Base-by-base conservation (phyloP, 352 stramenopile genomes). In the Paralagenidium karlingii region DNA sequence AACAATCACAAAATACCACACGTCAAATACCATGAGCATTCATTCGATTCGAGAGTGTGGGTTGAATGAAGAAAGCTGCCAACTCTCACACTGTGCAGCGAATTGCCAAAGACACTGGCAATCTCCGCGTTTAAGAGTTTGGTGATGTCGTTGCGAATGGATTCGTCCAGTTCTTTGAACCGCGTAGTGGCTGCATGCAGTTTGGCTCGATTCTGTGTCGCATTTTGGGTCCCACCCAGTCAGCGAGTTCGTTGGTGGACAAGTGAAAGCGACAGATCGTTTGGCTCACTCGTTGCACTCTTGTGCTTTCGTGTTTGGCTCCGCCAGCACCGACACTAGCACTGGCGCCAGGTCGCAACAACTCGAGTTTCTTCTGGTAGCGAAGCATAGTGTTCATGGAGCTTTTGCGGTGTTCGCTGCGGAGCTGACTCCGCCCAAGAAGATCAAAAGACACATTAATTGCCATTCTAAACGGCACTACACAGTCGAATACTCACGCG, bases 141-240 rank as follows among this genome's bases (percentile, higher is more conserved):
- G n/a, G 41, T 33, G 40, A 81, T 63, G 13, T 84, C 58, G 2
- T 44, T 47, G 24, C 64, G 48, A 8, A 82, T 49, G 26, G 71
- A 60, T 8, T 48, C 44, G n/a, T 88, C 68, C 7, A 88, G 58
- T 26, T 80, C 70, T 32, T 65, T 49, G 45, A 81, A 84, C 8
- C 74, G 70, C 22, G 53, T 38, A n/a, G 53, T 45, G 2, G 74
- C 70, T 12, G 62, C 65, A 31, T 77, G 55, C 3, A 77, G 48
- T 43, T 88, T 88, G 3, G 47, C 46, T 36, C 60, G 61, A 31
- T 88, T 88, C 74, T 88, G n/a, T n/a, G n/a, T n/a, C n/a, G n/a
- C n/a, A n/a, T n/a, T n/a, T n/a, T n/a, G n/a, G n/a, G n/a, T n/a
- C n/a, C n/a, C n/a, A 55, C 24, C 9, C 5, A 42, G 30, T 38